These are phyloP conservation scores for Scheffersomyces stambukii DNA, from an alignment of 1,139 yeast genomes.

Conservation along the genomic window DNA sequence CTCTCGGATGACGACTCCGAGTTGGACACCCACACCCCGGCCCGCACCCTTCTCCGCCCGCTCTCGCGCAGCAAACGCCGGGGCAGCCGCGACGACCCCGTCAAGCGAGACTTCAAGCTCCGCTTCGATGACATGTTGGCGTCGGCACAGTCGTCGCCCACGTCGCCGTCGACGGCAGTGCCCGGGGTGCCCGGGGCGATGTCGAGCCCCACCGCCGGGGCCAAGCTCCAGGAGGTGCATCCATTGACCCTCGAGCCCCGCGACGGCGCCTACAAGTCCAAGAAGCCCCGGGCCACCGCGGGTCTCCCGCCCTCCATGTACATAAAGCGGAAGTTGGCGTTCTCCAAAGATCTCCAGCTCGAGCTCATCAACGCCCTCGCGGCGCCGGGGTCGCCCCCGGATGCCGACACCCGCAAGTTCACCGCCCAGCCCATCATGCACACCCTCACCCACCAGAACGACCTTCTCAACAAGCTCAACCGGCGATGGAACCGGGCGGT, in stretches of 20 bases:
- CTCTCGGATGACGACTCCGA: conserved; percentile 37
- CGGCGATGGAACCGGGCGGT: conserved; percentile 33
- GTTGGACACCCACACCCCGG: conserved; percentile 13
- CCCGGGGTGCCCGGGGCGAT: no score
- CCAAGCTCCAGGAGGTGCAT: neutral
- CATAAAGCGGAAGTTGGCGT: conserved; percentile 27
- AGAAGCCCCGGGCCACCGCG: conserved; percentile 12
- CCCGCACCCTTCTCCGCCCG: conserved; percentile 8
- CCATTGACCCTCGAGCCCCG: neutral
- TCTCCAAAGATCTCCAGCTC: conserved; percentile 37
- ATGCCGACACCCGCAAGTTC: conserved; percentile 5
- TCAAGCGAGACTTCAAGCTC: conserved; percentile 30
- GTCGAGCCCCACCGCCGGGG: neutral
- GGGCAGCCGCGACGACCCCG: conserved; percentile 7
- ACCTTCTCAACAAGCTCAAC: conserved; percentile 31
- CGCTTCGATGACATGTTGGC: conserved; percentile 19
- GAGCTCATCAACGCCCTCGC: conserved; percentile 20
- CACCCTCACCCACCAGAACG: conserved; percentile 26
- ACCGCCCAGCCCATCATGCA: conserved; percentile 12
- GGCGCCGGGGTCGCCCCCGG: conserved; percentile 3
- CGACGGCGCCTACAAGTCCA: neutral
- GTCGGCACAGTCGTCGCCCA: conserved; percentile 6
- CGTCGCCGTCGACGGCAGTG: conserved; percentile 7
- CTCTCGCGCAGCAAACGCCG: conserved; percentile 13
- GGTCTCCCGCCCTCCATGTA: conserved; percentile 20